These are phyloP conservation scores for Diaporthe sp. DNA, from an alignment of 2,329 filamentous ascomycete genomes.

Conservation along the genomic window DNA sequence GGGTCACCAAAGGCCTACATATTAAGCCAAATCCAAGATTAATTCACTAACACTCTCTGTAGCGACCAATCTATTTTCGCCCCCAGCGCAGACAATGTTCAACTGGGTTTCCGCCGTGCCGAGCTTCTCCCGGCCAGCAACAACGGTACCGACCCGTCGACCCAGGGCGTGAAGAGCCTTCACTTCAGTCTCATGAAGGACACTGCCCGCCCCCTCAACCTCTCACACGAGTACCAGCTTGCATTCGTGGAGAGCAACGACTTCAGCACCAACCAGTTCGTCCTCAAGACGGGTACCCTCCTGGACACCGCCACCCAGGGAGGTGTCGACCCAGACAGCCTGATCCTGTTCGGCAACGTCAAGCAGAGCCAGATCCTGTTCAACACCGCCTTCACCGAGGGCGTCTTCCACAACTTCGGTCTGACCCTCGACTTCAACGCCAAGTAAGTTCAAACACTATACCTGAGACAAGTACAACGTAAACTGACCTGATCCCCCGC, in stretches of 20 bases:
- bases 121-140: conserved; percentile 68
- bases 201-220: conserved; percentile 64
- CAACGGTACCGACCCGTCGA: conserved; percentile 65
- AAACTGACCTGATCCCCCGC: neutral
- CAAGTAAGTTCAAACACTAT: conserved; percentile 57
- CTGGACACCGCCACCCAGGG: conserved; percentile 52
- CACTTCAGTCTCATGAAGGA: conserved; percentile 73
- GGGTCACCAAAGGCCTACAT: conserved; percentile 10
- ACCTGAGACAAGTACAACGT: neutral
- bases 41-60: neutral
- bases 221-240: conserved; percentile 73
- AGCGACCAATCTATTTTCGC: conserved; percentile 71
- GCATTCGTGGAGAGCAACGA: conserved; percentile 63
- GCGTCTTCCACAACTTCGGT: conserved; percentile 74
- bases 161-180: conserved; percentile 70
- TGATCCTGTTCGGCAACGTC: conserved; percentile 63
- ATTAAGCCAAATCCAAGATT: neutral
- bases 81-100: conserved; percentile 61
- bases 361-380: conserved; percentile 64
- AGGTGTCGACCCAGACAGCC: conserved; percentile 54
- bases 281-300: conserved; percentile 69
- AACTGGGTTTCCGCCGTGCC: conserved; percentile 72
- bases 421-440: conserved; percentile 69
- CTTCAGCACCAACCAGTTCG: conserved; percentile 66
- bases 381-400: conserved; percentile 63